These are phyloP conservation scores for Dactylellina haptotyla DNA, from an alignment of 2,329 filamentous ascomycete genomes.

Conservation along the genomic window DNA sequence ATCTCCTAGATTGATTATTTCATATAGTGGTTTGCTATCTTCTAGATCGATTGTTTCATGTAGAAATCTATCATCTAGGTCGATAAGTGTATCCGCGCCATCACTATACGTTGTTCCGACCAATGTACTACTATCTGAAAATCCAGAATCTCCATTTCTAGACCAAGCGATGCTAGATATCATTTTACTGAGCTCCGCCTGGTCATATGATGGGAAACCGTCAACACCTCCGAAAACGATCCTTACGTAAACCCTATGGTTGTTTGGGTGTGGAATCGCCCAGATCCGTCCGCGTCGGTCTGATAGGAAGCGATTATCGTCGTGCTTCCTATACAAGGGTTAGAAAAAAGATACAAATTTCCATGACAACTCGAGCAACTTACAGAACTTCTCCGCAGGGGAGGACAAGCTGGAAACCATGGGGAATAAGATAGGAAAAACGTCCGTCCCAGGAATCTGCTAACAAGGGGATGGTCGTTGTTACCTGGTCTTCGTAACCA, in stretches of 20 bases:
- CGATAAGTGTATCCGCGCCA: no score
- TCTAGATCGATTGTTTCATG: no score
- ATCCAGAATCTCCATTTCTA: no score
- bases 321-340: constrained; percentile 1
- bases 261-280: constrained; percentile 7
- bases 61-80: no score
- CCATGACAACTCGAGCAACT: neutral
- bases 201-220: neutral
- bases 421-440: constrained; percentile 16
- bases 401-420: constrained; percentile 8
- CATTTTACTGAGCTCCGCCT: neutral
- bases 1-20: no score
- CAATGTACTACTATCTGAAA: no score
- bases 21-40: no score
- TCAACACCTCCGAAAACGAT: constrained; percentile 6
- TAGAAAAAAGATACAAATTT: no score
- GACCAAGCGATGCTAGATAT: no score
- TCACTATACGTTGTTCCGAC: no score
- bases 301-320: neutral
- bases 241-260: neutral
- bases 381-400: constrained; percentile 4
- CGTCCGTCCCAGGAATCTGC: constrained; percentile 6
- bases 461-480: neutral
- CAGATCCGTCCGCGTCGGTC: constrained; percentile 1
- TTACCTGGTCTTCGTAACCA: neutral